Percentiles rank a stretch among this genome's conserved stretches.
Evolutionary conservation across 169 alveolate genomes (phyloP).

Genomic region (Perkinsus marinus): DNA sequence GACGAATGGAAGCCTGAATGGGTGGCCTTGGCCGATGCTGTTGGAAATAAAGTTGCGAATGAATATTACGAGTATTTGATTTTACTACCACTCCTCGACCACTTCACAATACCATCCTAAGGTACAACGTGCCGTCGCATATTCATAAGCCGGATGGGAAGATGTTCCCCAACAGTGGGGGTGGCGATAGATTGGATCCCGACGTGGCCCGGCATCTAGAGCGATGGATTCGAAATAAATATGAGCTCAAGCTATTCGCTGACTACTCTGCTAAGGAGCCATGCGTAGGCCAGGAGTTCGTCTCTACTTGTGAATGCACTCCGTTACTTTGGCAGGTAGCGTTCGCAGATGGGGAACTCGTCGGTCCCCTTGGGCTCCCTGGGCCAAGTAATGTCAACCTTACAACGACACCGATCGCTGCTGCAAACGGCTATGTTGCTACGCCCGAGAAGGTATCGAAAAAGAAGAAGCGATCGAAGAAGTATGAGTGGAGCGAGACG

Average conservation of each 20-base stretch:
- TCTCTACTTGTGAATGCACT: no score
- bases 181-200: conserved; percentile 11
- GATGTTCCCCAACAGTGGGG: background rate
- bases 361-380: background rate
- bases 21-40: conserved; percentile 19
- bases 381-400: background rate
- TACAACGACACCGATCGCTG: background rate
- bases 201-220: conserved; percentile 1
- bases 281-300: background rate
- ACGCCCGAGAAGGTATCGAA: background rate
- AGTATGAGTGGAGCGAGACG: background rate
- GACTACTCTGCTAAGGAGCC: background rate
- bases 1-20: conserved; percentile 53
- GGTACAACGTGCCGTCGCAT: conserved; percentile 14
- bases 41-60: conserved; percentile 24
- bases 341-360: background rate
- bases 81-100: background rate
- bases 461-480: background rate
- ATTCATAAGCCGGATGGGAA: background rate
- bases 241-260: conserved; percentile 20
- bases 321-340: background rate
- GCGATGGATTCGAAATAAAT: conserved; percentile 29
- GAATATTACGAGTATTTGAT: conserved; percentile 15
- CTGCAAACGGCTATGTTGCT: background rate
- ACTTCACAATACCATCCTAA: background rate